Evolutionary conservation across 805 yeast genomes (phyloP).

Genomic region (Saccharomyces cerevisiae): DNA sequence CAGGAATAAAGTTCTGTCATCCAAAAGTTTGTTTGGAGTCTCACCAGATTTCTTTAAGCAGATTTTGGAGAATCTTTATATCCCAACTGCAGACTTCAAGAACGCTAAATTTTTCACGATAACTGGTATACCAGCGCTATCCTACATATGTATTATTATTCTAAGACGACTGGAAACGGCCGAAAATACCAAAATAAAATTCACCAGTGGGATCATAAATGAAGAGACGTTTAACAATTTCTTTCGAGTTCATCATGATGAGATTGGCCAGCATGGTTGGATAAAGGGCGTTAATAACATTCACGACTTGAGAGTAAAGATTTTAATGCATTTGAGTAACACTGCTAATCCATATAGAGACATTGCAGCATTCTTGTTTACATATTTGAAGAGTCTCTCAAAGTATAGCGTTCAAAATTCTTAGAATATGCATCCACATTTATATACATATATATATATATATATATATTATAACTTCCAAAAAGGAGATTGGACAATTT

Average conservation of each 20-base stretch:
- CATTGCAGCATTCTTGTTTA: slow-evolving; percentile 41
- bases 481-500: neutral
- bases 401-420: slow-evolving; percentile 8
- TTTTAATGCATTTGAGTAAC: slow-evolving; percentile 33
- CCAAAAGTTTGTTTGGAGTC: slow-evolving; percentile 14
- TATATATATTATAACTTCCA: neutral
- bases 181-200: neutral
- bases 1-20: slow-evolving; percentile 20
- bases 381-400: slow-evolving; percentile 44
- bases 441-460: too few relatives aligned
- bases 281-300: slow-evolving; percentile 20
- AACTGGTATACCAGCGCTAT: slow-evolving; percentile 20
- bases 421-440: neutral
- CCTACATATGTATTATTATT: slow-evolving; percentile 10
- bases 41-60: slow-evolving; percentile 19
- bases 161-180: slow-evolving; percentile 9
- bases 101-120: slow-evolving; percentile 16
- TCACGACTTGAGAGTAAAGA: slow-evolving; percentile 39
- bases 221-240: slow-evolving; percentile 9
- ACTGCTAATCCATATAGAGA: slow-evolving; percentile 39
- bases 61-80: slow-evolving; percentile 8
- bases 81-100: slow-evolving; percentile 8
- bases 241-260: neutral
- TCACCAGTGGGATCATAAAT: slow-evolving; percentile 32
- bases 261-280: slow-evolving; percentile 6